phyloP scores from a whole-genome alignment of 2,329 filamentous ascomycete species.

The Hypoxylon sp. region DNA sequence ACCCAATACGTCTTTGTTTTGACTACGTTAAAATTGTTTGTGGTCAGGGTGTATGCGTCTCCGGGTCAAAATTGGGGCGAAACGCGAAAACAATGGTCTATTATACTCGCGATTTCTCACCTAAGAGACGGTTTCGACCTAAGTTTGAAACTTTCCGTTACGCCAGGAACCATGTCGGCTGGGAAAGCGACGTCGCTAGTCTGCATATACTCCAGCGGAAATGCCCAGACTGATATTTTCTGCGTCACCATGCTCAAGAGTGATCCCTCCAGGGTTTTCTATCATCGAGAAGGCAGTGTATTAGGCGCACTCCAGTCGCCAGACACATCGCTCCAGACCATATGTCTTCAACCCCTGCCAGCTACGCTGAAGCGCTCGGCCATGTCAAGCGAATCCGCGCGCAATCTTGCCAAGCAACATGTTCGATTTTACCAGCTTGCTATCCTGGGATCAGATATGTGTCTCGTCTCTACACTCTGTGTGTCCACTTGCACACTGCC shows the following conservation, averaged over 20 bases:
- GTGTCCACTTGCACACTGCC: constrained; percentile 41
- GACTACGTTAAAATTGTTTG: constrained; percentile 51
- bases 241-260: constrained; percentile 44
- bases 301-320: constrained; percentile 32
- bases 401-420: constrained; percentile 53
- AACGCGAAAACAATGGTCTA: constrained; percentile 44
- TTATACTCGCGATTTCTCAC: constrained; percentile 63
- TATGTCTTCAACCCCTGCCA: constrained; percentile 45
- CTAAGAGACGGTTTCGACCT: constrained; percentile 58
- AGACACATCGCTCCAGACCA: constrained; percentile 35
- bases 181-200: constrained; percentile 44
- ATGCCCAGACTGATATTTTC: constrained; percentile 50
- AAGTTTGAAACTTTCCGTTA: constrained; percentile 59
- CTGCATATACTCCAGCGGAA: constrained; percentile 49
- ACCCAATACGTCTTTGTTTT: constrained; percentile 52
- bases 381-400: constrained; percentile 27
- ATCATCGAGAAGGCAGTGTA: constrained; percentile 46
- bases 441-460: constrained; percentile 60
- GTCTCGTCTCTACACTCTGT: constrained; percentile 59
- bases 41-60: constrained; percentile 46
- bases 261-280: constrained; percentile 44
- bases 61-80: constrained; percentile 44
- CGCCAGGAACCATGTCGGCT: constrained; percentile 45
- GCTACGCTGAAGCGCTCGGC: constrained; percentile 46
- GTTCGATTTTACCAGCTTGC: constrained; percentile 65